Evolutionary conservation across 2,329 filamentous ascomycete species (phyloP).

Genomic region (Xylariaceae sp.): DNA sequence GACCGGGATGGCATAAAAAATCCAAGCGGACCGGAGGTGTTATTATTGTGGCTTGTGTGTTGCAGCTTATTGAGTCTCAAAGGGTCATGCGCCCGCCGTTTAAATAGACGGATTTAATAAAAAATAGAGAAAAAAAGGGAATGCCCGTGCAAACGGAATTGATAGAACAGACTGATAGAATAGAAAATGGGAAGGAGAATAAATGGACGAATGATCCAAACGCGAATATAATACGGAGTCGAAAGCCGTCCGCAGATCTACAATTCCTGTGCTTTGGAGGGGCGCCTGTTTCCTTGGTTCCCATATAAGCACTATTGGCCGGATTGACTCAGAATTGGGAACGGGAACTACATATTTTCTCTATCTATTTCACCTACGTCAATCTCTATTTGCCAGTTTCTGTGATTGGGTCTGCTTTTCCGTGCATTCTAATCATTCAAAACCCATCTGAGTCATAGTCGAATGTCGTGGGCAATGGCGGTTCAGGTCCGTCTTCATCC

Average conservation of each 20-base stretch:
- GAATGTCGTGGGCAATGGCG: conserved; percentile 21
- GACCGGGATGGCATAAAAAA: too few relatives aligned
- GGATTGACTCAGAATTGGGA: background rate
- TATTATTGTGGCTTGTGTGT: conserved; percentile 10
- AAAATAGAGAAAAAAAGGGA: background rate
- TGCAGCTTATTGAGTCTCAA: conserved; percentile 14
- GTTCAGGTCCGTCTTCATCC: conserved; percentile 11
- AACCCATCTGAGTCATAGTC: conserved; percentile 29
- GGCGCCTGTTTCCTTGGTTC: too few relatives aligned
- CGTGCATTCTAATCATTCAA: background rate
- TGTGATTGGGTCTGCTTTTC: background rate
- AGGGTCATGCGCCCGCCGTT: conserved; percentile 6
- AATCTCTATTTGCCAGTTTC: background rate
- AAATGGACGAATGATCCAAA: too few relatives aligned
- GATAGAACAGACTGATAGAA: background rate
- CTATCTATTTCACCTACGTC: background rate
- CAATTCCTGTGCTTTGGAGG: too few relatives aligned
- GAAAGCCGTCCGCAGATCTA: too few relatives aligned
- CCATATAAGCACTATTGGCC: background rate
- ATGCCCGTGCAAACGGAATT: background rate
- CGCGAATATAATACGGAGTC: too few relatives aligned
- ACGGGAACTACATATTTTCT: background rate
- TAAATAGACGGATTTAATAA: background rate
- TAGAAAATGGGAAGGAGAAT: background rate
- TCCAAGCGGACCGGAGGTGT: background rate